Evolutionary conservation across 1,139 yeast species (phyloP), one percentile per base, ranked within the genome.

Genomic region (Candida frijolesensis): DNA sequence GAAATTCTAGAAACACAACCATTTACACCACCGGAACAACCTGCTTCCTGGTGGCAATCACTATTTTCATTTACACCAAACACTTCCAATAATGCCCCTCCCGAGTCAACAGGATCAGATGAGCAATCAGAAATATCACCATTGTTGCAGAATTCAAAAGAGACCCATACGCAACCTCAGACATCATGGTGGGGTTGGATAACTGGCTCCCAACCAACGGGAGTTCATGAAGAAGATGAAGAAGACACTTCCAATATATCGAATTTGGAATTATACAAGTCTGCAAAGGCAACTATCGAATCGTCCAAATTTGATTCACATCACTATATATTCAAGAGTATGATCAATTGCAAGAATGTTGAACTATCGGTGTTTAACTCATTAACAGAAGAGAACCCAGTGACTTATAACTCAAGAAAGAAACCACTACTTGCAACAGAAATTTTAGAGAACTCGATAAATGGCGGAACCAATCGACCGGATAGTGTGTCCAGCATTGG

Each of bases 321-420:
- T 53, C 69, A 70, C 52, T 74, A 74, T 55, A 79, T 78, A 15
- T 65, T 68, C 47, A 68, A 64, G 49, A 67, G 64, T 19, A 57
- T 65, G 1, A 12, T 33, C 39, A 11, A 56, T 39, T 57, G 59
- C 25, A 51, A 61, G 46, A 67, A 63, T 27, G 56, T 62, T 30
- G 60, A 57, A 42, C 55, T 78, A 39, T 71, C 80, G 0, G 82
- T 79, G 0, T 56, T 65, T 35, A 75, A 70, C 4, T 77, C 83
- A 0, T 56, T 61, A 14, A 68, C 81, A 0, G 78, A 75, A 54
- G 46, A 58, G 0, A 64, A 59, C 11, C 83, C 84, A 1, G 78
- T 78, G 0, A 62, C 57, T 45, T 71, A 67, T 54, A 65, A 67
- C 42, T 61, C 66, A 37, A 67, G 63, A 46, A 74, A 68, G 54